Conservation (phyloP, 2,329 filamentous ascomycete species). For the Diaporthe australafricana region DNA sequence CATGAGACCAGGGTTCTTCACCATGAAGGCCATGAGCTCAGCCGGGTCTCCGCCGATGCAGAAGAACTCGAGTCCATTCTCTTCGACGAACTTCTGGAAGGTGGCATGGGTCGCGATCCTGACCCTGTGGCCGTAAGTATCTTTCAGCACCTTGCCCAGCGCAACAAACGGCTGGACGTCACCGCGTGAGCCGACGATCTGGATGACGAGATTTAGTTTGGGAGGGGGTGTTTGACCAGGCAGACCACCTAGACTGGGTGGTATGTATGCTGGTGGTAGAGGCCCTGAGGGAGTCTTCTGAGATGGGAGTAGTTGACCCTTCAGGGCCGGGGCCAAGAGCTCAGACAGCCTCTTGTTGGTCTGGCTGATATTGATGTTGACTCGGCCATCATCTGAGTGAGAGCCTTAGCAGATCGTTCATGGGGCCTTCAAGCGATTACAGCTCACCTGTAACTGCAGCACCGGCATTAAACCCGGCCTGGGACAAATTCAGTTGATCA, state of each 20-base stretch:
- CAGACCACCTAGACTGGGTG: constrained; percentile 75
- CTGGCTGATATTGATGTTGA: constrained; percentile 84
- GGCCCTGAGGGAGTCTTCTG: constrained; percentile 49
- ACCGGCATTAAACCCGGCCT: constrained; percentile 72
- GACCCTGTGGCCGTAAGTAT: constrained; percentile 76
- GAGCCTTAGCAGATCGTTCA: constrained; percentile 12
- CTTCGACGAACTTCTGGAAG: constrained; percentile 76
- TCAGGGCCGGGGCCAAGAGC: constrained; percentile 73
- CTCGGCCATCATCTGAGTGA: constrained; percentile 75
- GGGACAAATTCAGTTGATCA: constrained; percentile 68
- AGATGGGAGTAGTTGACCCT: constrained; percentile 65
- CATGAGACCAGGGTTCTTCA: constrained; percentile 88
- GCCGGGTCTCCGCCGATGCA: constrained; percentile 81
- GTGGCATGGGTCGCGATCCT: constrained; percentile 78
- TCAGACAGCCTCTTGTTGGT: constrained; percentile 74
- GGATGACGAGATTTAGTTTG: constrained; percentile 76
- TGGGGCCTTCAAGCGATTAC: neutral
- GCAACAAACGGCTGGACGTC: constrained; percentile 83
- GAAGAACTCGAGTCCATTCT: constrained; percentile 81
- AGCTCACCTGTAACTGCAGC: constrained; percentile 66
- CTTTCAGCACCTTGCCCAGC: constrained; percentile 72
- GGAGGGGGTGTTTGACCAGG: constrained; percentile 68
- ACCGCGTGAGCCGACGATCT: constrained; percentile 79
- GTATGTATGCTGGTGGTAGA: constrained; percentile 77
- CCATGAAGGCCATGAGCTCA: constrained; percentile 89